Evolutionary conservation across 1,284 basidiomycete species (phyloP).

Genomic region (Crocinoboletus sp.): DNA sequence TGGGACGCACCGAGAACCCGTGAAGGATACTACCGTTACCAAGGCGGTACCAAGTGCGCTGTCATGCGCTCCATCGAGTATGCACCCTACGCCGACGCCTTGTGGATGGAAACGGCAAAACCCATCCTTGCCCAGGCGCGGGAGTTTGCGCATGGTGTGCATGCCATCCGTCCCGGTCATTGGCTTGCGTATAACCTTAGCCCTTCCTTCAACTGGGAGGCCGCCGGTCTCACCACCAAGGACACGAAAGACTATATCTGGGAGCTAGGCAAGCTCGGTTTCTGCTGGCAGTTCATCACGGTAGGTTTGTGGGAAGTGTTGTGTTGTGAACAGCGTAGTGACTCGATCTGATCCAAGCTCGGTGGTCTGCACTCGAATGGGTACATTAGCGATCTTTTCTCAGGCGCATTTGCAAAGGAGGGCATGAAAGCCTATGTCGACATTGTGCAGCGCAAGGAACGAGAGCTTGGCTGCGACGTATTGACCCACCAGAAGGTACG

Average conservation of each 20-base stretch:
- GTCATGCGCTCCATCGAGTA: constrained; percentile 92
- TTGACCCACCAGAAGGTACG: constrained; percentile 82
- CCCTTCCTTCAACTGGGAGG: constrained; percentile 92
- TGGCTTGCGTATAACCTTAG: constrained; percentile 96
- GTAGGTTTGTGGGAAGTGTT: constrained; percentile 41
- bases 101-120: constrained; percentile 99
- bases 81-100: constrained; percentile 87
- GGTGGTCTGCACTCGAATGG: constrained; percentile 96
- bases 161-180: constrained; percentile 74
- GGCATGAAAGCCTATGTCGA: constrained; percentile 93
- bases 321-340: constrained; percentile 1
- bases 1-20: constrained; percentile 95
- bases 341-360: constrained; percentile 49
- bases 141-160: constrained; percentile 90
- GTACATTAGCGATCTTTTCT: constrained; percentile 95
- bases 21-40: constrained; percentile 96
- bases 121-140: constrained; percentile 93
- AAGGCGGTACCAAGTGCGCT: constrained; percentile 94
- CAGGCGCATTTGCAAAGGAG: constrained; percentile 81
- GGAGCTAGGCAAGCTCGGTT: constrained; percentile 90
- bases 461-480: constrained; percentile 88
- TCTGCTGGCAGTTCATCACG: constrained; percentile 99
- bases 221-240: constrained; percentile 79
- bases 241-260: constrained; percentile 93
- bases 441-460: constrained; percentile 80